These are phyloP conservation scores for Prunus fruticosa DNA, from an alignment of 306 rosid genomes.

Conservation along the genomic window DNA sequence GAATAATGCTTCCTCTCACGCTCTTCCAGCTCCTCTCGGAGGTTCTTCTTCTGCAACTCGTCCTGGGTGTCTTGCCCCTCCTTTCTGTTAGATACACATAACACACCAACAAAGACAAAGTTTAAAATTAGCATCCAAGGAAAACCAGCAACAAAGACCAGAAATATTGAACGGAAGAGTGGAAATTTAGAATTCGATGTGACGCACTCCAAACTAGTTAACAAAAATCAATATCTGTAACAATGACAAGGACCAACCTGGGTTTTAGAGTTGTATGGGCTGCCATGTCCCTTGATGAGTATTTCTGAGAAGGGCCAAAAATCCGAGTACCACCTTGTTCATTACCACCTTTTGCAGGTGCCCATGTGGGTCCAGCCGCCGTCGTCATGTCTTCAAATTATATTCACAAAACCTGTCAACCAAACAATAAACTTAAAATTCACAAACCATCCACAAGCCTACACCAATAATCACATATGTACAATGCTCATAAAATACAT, in stretches of 20 bases:
- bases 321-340: slow-evolving; percentile 97
- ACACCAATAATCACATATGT: no score
- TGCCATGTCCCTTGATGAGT: slow-evolving; percentile 87
- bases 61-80: slow-evolving; percentile 92
- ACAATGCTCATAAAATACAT: background rate
- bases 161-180: background rate
- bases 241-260: slow-evolving; percentile 35
- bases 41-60: slow-evolving; percentile 80
- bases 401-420: background rate
- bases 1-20: slow-evolving; percentile 91
- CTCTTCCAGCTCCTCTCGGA: slow-evolving; percentile 84
- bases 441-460: background rate
- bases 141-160: background rate
- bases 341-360: slow-evolving; percentile 96
- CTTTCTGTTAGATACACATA: slow-evolving; percentile 39
- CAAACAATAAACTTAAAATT: background rate
- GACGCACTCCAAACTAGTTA: background rate
- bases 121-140: background rate
- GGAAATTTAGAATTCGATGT: background rate
- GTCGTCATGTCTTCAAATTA: slow-evolving; percentile 62
- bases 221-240: background rate
- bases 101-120: background rate
- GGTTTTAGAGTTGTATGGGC: slow-evolving; percentile 85
- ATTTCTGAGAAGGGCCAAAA: slow-evolving; percentile 94
- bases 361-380: slow-evolving; percentile 98